Evolutionary conservation across 257 asterid species (phyloP).

Genomic region (Solanum clarkiae): DNA sequence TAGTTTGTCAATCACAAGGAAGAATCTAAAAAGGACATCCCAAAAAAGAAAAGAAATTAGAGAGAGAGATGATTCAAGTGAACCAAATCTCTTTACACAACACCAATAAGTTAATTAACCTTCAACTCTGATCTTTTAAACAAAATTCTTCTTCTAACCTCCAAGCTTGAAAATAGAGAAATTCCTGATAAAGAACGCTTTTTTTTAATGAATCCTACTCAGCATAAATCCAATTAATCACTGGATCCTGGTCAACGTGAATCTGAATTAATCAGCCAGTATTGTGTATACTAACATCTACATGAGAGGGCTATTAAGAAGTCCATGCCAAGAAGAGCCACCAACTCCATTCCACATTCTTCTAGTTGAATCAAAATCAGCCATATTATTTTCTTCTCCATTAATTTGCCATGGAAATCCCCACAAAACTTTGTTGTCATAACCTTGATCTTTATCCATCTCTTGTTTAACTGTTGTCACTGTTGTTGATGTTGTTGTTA

Average conservation of each 20-base stretch:
- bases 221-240: background rate
- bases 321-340: slow-evolving; percentile 78
- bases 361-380: slow-evolving; percentile 34
- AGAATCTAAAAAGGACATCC: background rate
- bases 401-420: slow-evolving; percentile 65
- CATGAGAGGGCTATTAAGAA: slow-evolving; percentile 71
- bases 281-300: slow-evolving; percentile 1
- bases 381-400: slow-evolving; percentile 20
- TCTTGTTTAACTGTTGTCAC: slow-evolving; percentile 61
- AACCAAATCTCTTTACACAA: slow-evolving; percentile 4
- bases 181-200: background rate
- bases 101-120: slow-evolving; percentile 4
- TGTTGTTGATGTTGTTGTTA: slow-evolving; percentile 10
- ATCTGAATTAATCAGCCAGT: background rate
- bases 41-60: background rate
- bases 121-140: slow-evolving; percentile 1
- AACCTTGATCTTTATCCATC: slow-evolving; percentile 11
- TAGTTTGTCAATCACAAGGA: slow-evolving; percentile 3
- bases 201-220: background rate
- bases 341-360: slow-evolving; percentile 36
- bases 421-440: slow-evolving; percentile 36
- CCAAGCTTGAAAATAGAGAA: background rate
- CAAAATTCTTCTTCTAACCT: slow-evolving; percentile 3
- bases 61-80: slow-evolving; percentile 9
- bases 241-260: background rate